Base-by-base conservation (phyloP, 768 basidiomycete species). In the Austroboletus festivus region DNA sequence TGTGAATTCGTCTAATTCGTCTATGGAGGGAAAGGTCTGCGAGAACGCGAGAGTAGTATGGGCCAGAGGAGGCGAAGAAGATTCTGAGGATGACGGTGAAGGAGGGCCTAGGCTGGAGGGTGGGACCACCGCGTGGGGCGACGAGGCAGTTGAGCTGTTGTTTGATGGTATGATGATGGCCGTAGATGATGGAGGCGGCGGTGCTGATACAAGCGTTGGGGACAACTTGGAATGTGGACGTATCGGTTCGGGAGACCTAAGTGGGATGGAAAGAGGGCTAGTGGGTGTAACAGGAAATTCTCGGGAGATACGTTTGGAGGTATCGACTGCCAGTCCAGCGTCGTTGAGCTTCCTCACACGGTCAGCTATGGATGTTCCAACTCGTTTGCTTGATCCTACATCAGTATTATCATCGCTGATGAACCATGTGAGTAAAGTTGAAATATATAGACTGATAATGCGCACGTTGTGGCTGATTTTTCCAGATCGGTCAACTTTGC, bases 331-430 rank as follows among this genome's bases (percentile, higher is more conserved):
- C 60, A 93, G 67, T 1, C 93, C 93, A 40, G 79, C 83, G 50
- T 80, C 81, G 61, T 85, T 78, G 18, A 95, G 68, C 15, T 86
- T 81, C 55, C 78, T 81, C 69, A 93, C 76, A 42, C 93, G 80
- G 70, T 92, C 91, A 21, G 86, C 86, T 50, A 95, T 89, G 42
- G 81, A 83, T 6, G 75, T 81, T n/a, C 82, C 84, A 3, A 77
- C 57, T 51, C 75, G 75, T 44, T 56, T 67, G 35, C 72, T 70
- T 15, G 74, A 65, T 31, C 69, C 75, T 24, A 49, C 73, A 38
- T 56, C 53, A 26, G 53, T 11, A 30, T 37, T 46, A 21, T 46
- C 45, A 26, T 49, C 46, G 42, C 59, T 65, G 42, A 38, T 51
- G 40, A 30, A 22, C 12, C 40, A 31, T 19, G 47, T 65, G 54